Percentiles rank a stretch among this genome's conserved stretches.
Evolutionary conservation across 768 basidiomycete species (phyloP).

Genomic region (Tricholoma terreum): DNA sequence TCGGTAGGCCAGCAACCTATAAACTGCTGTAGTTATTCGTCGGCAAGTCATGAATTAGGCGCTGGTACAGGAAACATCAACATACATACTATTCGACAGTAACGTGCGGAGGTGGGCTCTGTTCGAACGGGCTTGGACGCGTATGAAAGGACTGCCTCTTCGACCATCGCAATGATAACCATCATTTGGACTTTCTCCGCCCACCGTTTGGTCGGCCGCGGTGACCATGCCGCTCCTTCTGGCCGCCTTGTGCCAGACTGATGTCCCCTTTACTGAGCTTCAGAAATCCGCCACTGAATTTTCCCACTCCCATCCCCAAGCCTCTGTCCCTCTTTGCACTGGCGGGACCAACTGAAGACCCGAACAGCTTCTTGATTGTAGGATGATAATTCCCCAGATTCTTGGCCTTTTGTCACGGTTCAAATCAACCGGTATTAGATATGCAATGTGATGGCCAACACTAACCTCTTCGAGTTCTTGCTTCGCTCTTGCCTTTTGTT

Average conservation of each 20-base stretch:
- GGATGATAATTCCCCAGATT: constrained; percentile 85
- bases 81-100: not conserved
- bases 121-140: not conserved
- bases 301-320: constrained; percentile 76
- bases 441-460: constrained; percentile 24
- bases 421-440: not conserved
- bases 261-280: constrained; percentile 65
- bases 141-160: not conserved
- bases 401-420: constrained; percentile 57
- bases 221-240: constrained; percentile 20
- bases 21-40: not conserved
- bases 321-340: constrained; percentile 59
- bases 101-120: too few species aligned
- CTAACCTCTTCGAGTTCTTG: constrained; percentile 67
- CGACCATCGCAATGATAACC: not conserved
- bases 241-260: constrained; percentile 26
- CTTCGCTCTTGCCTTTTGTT: constrained; percentile 53
- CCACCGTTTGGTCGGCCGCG: not conserved
- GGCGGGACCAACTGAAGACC: constrained; percentile 25
- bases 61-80: not conserved
- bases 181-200: not conserved
- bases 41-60: not conserved
- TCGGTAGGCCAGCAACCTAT: not conserved
- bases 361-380: constrained; percentile 65
- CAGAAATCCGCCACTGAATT: constrained; percentile 66